Evolutionary conservation across 2,329 filamentous ascomycete species (phyloP).

Genomic region (Alternaria sp.): DNA sequence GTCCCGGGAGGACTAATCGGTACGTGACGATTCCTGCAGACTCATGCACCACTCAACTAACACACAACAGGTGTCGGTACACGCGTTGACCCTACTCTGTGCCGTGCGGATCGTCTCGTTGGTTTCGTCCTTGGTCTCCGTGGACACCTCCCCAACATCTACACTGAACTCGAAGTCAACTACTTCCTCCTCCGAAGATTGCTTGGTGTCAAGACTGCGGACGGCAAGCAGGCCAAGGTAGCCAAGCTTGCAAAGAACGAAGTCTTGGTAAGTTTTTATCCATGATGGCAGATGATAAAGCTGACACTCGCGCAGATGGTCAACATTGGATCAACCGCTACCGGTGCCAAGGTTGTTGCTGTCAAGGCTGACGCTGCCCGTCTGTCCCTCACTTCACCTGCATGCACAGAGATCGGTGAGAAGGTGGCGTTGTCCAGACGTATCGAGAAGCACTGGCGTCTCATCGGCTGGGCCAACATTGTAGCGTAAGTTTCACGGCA

Average conservation of each 20-base stretch:
- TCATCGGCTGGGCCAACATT: conserved; percentile 53
- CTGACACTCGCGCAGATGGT: conserved; percentile 70
- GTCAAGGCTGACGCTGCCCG: conserved; percentile 98
- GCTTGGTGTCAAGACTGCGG: conserved; percentile 94
- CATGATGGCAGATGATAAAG: neutral
- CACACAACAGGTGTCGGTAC: conserved; percentile 78
- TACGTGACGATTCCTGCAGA: conserved; percentile 20
- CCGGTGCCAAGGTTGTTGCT: conserved; percentile 94
- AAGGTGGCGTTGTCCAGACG: conserved; percentile 95
- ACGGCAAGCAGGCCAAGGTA: conserved; percentile 99
- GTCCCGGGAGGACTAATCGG: conserved; percentile 95
- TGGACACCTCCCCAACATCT: conserved; percentile 92
- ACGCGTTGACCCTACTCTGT: conserved; percentile 94
- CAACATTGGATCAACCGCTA: conserved; percentile 97
- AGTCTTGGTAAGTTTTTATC: conserved; percentile 64
- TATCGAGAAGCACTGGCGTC: conserved; percentile 97
- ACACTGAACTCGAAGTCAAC: conserved; percentile 96
- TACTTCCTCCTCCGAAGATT: conserved; percentile 96
- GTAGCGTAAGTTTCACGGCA: conserved; percentile 46
- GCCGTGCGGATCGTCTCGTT: conserved; percentile 97
- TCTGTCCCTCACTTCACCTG: conserved; percentile 87
- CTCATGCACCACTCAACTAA: conserved; percentile 14
- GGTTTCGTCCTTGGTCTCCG: conserved; percentile 96
- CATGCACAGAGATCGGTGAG: conserved; percentile 96
- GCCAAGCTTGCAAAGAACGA: conserved; percentile 98